Percentiles rank a stretch among this genome's conserved stretches.
These are phyloP conservation scores for Cercospora citrullina DNA, from an alignment of 2,329 filamentous ascomycete species.

Conservation along the genomic window DNA sequence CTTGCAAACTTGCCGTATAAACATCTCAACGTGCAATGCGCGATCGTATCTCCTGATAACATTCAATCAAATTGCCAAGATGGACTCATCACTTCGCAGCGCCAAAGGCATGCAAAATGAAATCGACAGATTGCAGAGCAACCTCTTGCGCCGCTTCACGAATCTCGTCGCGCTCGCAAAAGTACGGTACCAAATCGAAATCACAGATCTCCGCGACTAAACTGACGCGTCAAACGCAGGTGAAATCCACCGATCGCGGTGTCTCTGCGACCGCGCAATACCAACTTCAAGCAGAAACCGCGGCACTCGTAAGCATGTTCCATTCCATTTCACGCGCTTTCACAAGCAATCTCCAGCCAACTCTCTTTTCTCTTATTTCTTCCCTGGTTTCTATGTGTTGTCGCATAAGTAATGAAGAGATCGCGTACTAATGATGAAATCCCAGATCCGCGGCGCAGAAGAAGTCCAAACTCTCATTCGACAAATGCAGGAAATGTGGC, in stretches of 20 bases:
- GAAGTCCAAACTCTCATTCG: conserved; percentile 62
- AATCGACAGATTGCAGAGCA: conserved; percentile 43
- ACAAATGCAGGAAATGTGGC: conserved; percentile 65
- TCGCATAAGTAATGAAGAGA: not conserved
- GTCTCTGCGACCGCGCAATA: conserved; percentile 59
- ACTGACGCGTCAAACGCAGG: conserved; percentile 36
- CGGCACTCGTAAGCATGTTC: conserved; percentile 51
- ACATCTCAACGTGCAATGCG: not conserved
- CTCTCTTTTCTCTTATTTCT: not conserved
- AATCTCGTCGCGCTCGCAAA: conserved; percentile 57
- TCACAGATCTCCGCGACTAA: no score
- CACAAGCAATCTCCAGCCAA: not conserved
- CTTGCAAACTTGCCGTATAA: not conserved
- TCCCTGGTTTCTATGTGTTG: not conserved
- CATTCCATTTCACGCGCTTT: not conserved
- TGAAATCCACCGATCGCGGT: conserved; percentile 54
- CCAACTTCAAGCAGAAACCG: conserved; percentile 60
- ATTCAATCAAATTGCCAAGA: conserved; percentile 18
- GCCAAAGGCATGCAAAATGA: conserved; percentile 45
- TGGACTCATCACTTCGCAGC: conserved; percentile 47
- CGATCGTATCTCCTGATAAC: conserved; percentile 27
- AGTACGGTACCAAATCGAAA: conserved; percentile 36
- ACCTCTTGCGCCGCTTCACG: conserved; percentile 55
- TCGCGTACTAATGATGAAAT: not conserved
- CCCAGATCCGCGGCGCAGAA: conserved; percentile 60